Conservation (phyloP, 1,284 basidiomycete species). For the Trichosporon sp. region DNA sequence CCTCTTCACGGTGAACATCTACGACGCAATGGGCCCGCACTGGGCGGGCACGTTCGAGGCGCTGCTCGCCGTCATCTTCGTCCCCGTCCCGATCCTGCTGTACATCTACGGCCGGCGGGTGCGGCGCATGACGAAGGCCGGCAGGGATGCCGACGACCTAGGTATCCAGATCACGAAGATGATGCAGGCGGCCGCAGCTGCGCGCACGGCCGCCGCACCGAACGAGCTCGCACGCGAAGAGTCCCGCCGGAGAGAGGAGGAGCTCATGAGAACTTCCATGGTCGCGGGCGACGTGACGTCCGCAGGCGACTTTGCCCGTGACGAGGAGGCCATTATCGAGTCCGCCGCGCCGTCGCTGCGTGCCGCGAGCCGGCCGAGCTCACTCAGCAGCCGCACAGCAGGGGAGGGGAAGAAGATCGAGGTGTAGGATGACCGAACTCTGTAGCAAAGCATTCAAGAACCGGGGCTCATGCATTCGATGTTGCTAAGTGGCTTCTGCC, state of each 20-base stretch:
- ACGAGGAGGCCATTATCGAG: neutral
- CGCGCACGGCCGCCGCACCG: neutral
- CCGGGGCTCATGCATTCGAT: neutral
- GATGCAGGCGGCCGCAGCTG: neutral
- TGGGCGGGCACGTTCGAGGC: constrained; percentile 53
- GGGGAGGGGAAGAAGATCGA: neutral
- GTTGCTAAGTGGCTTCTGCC: too few relatives aligned
- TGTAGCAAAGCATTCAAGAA: neutral
- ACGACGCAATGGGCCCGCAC: constrained; percentile 56
- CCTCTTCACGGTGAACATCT: constrained; percentile 58
- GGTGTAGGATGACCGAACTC: too few relatives aligned
- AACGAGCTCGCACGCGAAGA: neutral
- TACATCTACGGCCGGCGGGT: constrained; percentile 25
- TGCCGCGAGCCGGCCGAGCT: neutral
- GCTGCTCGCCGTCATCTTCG: constrained; percentile 25
- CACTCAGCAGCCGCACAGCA: neutral
- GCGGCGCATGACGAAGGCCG: constrained; percentile 26
- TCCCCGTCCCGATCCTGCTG: constrained; percentile 21
- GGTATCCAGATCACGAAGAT: constrained; percentile 27
- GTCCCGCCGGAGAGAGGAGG: neutral
- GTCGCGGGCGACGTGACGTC: neutral
- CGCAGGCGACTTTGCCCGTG: neutral
- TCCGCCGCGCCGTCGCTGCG: neutral
- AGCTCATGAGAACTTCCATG: neutral
- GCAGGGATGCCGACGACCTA: constrained; percentile 22